These are phyloP conservation scores for Coccomyxa sp. DNA, from an alignment of 139 green algal genomes.

Conservation along the genomic window DNA sequence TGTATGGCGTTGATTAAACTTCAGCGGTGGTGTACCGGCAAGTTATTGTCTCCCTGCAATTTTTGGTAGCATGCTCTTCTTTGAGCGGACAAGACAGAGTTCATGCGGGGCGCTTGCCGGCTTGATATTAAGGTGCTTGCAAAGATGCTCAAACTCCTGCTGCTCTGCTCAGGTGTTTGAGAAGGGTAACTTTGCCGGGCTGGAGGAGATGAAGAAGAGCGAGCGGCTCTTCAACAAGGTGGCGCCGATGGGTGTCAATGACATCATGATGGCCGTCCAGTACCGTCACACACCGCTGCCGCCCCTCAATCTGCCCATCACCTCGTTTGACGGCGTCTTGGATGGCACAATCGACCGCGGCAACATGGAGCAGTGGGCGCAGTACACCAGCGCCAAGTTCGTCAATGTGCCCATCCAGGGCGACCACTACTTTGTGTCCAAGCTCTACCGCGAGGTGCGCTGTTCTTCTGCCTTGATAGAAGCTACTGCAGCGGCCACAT, in stretches of 20 bases:
- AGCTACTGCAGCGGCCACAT: too few relatives aligned
- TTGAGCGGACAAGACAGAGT: not conserved
- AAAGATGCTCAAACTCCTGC: too few relatives aligned
- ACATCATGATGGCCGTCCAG: conserved; percentile 47
- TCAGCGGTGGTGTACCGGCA: not conserved
- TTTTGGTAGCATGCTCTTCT: not conserved
- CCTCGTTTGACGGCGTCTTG: conserved; percentile 27
- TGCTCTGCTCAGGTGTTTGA: conserved; percentile 25
- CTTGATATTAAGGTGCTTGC: not conserved
- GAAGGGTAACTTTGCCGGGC: conserved; percentile 37
- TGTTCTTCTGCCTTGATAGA: not conserved
- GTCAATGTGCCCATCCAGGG: conserved; percentile 17
- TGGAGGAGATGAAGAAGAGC: conserved; percentile 43
- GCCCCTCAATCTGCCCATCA: conserved; percentile 19
- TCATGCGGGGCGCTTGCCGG: not conserved
- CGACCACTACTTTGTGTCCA: conserved; percentile 50
- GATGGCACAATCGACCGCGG: conserved; percentile 34
- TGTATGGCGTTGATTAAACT: too few relatives aligned
- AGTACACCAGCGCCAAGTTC: conserved; percentile 16
- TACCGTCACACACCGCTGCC: conserved; percentile 10
- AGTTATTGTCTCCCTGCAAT: too few relatives aligned
- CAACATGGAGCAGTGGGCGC: conserved; percentile 26
- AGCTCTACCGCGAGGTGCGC: conserved; percentile 17
- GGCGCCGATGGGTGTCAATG: conserved; percentile 41
- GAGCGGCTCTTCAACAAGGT: conserved; percentile 36